phyloP scores from a whole-genome alignment of 2,329 filamentous ascomycete species.

The Ceratocystis lukuohia region DNA sequence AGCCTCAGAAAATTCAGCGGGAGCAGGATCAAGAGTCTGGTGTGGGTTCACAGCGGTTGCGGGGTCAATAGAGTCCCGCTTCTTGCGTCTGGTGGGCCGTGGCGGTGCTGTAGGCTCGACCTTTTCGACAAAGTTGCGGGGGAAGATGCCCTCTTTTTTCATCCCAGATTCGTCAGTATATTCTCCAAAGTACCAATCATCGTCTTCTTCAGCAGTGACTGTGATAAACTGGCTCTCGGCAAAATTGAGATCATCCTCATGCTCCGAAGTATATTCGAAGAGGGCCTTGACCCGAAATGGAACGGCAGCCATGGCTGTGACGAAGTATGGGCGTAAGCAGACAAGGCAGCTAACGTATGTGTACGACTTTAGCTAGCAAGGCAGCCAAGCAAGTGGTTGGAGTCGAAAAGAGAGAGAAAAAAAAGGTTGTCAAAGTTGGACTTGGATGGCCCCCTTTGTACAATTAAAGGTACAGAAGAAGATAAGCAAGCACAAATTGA shows the following conservation, averaged over 20 bases:
- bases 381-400: not conserved
- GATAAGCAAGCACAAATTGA: not conserved
- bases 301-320: conserved; percentile 19
- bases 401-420: not conserved
- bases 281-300: conserved; percentile 91
- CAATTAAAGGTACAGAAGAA: not conserved
- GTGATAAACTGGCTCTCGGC: conserved; percentile 76
- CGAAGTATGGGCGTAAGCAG: not conserved
- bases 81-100: conserved; percentile 63
- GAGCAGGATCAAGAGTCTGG: conserved; percentile 23
- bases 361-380: not conserved
- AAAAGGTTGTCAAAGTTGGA: not conserved
- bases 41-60: conserved; percentile 25
- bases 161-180: conserved; percentile 63
- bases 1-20: conserved; percentile 12
- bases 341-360: not conserved
- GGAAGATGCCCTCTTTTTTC: conserved; percentile 78
- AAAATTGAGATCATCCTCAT: conserved; percentile 93
- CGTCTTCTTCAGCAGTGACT: conserved; percentile 83
- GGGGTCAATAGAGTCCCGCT: conserved; percentile 41
- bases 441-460: not conserved
- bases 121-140: conserved; percentile 92
- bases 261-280: conserved; percentile 83
- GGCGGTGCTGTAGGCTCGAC: conserved; percentile 86
- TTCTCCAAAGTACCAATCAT: conserved; percentile 85